A percentile compares a stretch with the other conserved stretches of the same genome.
phyloP scores from a whole-genome alignment of 2,329 filamentous ascomycete genomes.

The Nemania diffusa region DNA sequence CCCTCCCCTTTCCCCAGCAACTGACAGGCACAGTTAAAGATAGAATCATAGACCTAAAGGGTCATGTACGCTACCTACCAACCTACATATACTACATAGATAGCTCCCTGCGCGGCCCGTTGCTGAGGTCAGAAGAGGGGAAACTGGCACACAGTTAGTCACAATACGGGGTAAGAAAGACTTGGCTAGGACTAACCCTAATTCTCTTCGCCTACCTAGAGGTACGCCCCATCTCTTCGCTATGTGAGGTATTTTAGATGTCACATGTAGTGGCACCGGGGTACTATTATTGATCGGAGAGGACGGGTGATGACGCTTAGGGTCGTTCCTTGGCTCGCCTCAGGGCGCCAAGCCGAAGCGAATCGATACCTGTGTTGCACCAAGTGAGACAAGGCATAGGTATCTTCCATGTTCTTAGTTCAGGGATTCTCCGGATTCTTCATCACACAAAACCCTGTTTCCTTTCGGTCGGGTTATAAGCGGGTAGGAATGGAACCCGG shows the following conservation, averaged over 20 bases:
- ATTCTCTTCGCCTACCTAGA: not conserved
- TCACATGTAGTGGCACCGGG: not conserved
- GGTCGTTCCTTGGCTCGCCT: slow-evolving; percentile 15
- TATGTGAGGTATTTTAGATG: slow-evolving; percentile 9
- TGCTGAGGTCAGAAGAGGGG: slow-evolving; percentile 23
- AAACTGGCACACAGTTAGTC: not conserved
- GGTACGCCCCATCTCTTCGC: not conserved
- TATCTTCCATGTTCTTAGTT: not conserved
- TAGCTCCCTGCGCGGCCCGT: slow-evolving; percentile 3
- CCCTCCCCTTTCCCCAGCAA: not conserved
- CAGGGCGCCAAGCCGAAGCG: slow-evolving; percentile 2
- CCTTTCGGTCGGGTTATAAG: not conserved
- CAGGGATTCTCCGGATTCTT: not conserved
- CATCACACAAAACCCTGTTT: not conserved
- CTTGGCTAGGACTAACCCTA: not conserved
- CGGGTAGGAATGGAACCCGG: not conserved
- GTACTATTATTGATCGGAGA: not conserved
- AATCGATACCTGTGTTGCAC: slow-evolving; percentile 6
- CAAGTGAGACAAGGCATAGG: slow-evolving; percentile 19
- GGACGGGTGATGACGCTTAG: not conserved
- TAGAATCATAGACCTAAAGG: not conserved
- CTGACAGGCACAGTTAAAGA: slow-evolving; percentile 12
- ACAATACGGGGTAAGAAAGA: not conserved
- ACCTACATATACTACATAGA: not conserved
- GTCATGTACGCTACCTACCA: not conserved